Base-by-base conservation (phyloP, 2,329 filamentous ascomycete species). In the Colletotrichum cereale region DNA sequence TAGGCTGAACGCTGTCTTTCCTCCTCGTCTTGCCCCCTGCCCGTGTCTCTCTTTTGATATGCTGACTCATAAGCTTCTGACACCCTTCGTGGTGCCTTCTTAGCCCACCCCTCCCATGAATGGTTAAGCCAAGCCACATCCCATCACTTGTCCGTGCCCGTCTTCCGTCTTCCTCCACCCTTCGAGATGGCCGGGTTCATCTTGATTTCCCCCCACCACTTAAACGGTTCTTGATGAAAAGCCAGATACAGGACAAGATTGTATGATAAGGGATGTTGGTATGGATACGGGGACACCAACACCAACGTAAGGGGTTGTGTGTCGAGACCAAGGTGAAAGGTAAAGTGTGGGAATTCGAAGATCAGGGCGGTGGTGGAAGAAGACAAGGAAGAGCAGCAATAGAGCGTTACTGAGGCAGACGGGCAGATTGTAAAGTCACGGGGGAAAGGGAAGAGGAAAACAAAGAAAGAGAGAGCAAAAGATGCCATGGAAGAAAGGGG, bases 21-120 rank as follows among this genome's bases (percentile, higher is more conserved):
- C 52, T 44, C 68, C 42, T 52, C 18, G 14, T 56, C 56, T 62
- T 56, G 14, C 21, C 34, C 31, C 48, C 40, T 58, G 36, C 29
- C 12, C 18, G 5, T 57, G 60, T 52, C 61, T 67, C 42, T n/a
- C 31, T 34, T 50, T 62, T 12, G 18, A 42, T 34, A 52, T 29
- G 18, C 47, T 31, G 31, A 66, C 44, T 62, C 34, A 40, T n/a
- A 29, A 67, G 34, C 21, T 29, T 38, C 24, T 24, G 31, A 52
- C 63, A 61, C 34, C 38, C 31, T n/a, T 29, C 24, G n/a, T 24
- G 31, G 26, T n/a, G 38, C 38, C 47, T 36, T 58, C 44, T 63
- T 36, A 47, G 12, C 24, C 24, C 50, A 34, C 34, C 29, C 63
- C 47, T 55, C 24, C 38, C 29, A 38, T 16, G 11, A 24, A 38